These are phyloP conservation scores for Sordariomycetes sp. DNA, from an alignment of 2,329 filamentous ascomycete genomes.

Conservation along the genomic window DNA sequence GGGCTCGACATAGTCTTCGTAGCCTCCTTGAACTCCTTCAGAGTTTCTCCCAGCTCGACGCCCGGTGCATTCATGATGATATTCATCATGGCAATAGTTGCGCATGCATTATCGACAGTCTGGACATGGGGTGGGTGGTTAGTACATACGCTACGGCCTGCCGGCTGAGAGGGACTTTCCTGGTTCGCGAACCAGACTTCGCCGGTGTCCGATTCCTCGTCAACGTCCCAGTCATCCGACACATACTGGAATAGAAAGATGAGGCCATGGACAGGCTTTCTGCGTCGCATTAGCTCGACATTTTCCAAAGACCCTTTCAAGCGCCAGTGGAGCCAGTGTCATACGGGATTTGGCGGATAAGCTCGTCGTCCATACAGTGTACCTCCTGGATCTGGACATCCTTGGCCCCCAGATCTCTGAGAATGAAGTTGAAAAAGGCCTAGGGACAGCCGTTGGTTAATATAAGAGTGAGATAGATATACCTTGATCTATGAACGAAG, in stretches of 20 bases:
- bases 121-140: conserved; percentile 18
- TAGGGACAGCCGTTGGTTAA: conserved; percentile 17
- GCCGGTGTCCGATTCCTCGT: conserved; percentile 39
- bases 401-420: conserved; percentile 63
- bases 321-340: conserved; percentile 12
- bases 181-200: conserved; percentile 92
- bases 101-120: conserved; percentile 76
- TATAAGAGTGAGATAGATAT: background rate
- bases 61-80: conserved; percentile 74
- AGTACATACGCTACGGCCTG: background rate
- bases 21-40: conserved; percentile 59
- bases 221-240: conserved; percentile 34
- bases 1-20: conserved; percentile 57
- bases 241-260: conserved; percentile 75
- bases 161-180: conserved; percentile 25
- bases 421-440: conserved; percentile 77
- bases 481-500: background rate
- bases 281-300: conserved; percentile 16
- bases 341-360: conserved; percentile 50
- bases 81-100: conserved; percentile 83
- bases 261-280: conserved; percentile 67
- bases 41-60: conserved; percentile 54
- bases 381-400: conserved; percentile 67
- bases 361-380: conserved; percentile 55
- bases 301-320: background rate